Base-by-base conservation (phyloP, 495 filamentous ascomycete species). In the Penicillium mononematosum region DNA sequence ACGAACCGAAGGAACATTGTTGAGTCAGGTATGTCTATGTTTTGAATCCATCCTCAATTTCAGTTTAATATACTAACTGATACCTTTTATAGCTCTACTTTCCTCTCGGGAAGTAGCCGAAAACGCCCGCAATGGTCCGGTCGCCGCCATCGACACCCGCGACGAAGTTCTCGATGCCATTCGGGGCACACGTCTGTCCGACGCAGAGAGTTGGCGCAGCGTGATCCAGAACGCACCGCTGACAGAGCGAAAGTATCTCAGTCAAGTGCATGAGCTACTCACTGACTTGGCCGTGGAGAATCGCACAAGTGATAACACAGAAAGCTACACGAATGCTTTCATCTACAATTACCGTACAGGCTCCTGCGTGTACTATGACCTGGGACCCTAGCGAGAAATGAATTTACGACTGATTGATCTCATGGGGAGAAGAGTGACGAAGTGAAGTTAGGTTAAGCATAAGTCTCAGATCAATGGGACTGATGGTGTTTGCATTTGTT, bases 121-220 rank as follows among this genome's bases (percentile, higher is more conserved):
- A 58, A 76, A 79, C 16, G 88, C 88, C 48, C 70, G 87, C 10
- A 83, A 86, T 55, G 88, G 87, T 12, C 92, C 92, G 1, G 88
- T 97, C 62, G 84, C 85, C 9, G 94, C 93, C 17, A 86, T 98
- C 48, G 94, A 98, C 70, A 90, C 88, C 1, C 86, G 86, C 44
- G 92, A 97, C 75, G 83, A 86, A 10, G 79, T 96, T n/a, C 81
- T 98, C 45, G 88, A 95, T 31, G 75, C 85, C 36, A 89, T 98
- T 41, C 79, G 82, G 16, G 79, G 83, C 19, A 94, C 92, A 12
- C 76, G 84, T 19, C 80, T 97, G 10, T 85, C 83, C 1, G 92
- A 97, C 60, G 72, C 87, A 16, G 94, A 98, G 60, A 88, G 85
- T 61, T 98, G 94, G 94, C 85, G 88, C 25, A 79, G 76, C 45